Conservation (phyloP, 1,284 basidiomycete genomes). For the Pulveroboletus sp. region DNA sequence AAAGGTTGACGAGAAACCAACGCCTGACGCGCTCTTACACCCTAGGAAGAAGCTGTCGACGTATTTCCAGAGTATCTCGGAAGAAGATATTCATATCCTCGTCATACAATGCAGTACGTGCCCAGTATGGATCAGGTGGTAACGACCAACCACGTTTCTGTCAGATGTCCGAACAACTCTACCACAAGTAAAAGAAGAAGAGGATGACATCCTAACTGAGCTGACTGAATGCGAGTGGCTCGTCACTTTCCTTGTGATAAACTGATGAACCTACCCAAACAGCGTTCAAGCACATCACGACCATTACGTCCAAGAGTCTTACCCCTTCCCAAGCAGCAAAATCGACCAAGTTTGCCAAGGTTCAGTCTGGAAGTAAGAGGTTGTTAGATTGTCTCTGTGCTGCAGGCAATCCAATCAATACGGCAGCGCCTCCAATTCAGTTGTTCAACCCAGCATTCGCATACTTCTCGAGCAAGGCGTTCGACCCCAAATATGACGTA, state of each 20-base stretch:
- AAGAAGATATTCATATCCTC: no score
- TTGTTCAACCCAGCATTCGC: constrained; percentile 19
- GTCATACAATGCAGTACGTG: no score
- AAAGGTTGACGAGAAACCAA: no score
- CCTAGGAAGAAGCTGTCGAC: no score
- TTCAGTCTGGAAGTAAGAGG: not conserved
- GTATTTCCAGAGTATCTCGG: no score
- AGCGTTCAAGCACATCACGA: not conserved
- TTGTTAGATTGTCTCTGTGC: constrained; percentile 3
- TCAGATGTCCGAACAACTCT: not conserved
- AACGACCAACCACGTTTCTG: not conserved
- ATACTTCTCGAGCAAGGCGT: constrained; percentile 20
- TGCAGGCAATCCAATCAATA: not conserved
- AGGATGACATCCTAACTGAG: not conserved
- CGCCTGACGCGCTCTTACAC: no score
- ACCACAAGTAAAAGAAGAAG: not conserved
- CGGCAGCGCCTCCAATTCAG: constrained; percentile 13
- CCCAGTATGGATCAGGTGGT: no score
- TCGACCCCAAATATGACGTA: constrained; percentile 4
- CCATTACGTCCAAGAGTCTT: not conserved
- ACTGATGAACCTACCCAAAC: not conserved
- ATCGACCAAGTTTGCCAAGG: not conserved
- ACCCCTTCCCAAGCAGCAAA: constrained; percentile 8
- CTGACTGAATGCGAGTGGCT: not conserved
- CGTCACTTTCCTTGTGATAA: not conserved